These are phyloP conservation scores for Pseudogymnoascus sp. DNA, from an alignment of 2,329 filamentous ascomycete genomes.

Conservation along the genomic window DNA sequence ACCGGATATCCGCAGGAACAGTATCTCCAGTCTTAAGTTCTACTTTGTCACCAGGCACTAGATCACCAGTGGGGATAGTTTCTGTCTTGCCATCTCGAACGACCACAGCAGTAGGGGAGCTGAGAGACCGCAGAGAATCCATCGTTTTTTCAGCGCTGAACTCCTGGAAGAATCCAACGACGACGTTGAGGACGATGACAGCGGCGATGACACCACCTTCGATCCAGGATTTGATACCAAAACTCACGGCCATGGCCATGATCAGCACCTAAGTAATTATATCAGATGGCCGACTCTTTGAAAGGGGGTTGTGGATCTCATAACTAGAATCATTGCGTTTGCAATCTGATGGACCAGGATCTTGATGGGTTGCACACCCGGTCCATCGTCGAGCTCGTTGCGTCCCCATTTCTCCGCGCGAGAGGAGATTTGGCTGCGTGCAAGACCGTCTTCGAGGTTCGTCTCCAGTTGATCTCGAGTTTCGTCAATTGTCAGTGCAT, in stretches of 20 bases:
- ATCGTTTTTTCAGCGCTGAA: slow-evolving; percentile 48
- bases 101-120: slow-evolving; percentile 42
- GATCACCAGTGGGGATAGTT: slow-evolving; percentile 45
- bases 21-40: slow-evolving; percentile 44
- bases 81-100: slow-evolving; percentile 43
- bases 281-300: slow-evolving; percentile 19
- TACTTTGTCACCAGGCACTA: slow-evolving; percentile 52
- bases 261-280: slow-evolving; percentile 38
- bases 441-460: slow-evolving; percentile 51
- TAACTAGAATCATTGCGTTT: slow-evolving; percentile 62
- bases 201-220: slow-evolving; percentile 52
- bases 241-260: slow-evolving; percentile 50
- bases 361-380: slow-evolving; percentile 53
- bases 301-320: slow-evolving; percentile 1
- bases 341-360: slow-evolving; percentile 60
- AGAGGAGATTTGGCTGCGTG: slow-evolving; percentile 43
- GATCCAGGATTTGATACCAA: slow-evolving; percentile 52
- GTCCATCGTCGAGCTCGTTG: slow-evolving; percentile 56
- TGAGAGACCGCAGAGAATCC: slow-evolving; percentile 42
- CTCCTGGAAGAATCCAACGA: slow-evolving; percentile 50
- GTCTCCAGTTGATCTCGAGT: slow-evolving; percentile 49
- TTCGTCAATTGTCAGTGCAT: slow-evolving; percentile 48
- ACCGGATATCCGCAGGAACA: slow-evolving; percentile 36
- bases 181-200: slow-evolving; percentile 51
- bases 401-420: slow-evolving; percentile 51